phyloP scores from a whole-genome alignment of 495 filamentous ascomycete species.

The Diplogelasinospora grovesii region DNA sequence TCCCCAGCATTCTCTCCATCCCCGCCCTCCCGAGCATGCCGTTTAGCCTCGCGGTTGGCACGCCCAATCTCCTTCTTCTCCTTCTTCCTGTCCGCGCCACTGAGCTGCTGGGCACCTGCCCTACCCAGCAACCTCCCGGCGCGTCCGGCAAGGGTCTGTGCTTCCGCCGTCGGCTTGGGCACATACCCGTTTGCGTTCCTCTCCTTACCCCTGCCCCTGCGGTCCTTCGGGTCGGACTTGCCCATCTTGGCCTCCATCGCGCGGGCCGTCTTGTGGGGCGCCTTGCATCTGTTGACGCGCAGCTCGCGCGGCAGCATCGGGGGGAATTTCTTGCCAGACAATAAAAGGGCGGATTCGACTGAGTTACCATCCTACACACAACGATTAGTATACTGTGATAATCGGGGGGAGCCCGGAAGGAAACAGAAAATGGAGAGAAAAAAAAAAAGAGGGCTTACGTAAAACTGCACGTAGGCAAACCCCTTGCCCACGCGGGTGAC shows the following conservation, averaged over 20 bases:
- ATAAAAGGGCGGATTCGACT: conserved; percentile 80
- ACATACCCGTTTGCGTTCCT: conserved; percentile 44
- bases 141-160: conserved; percentile 69
- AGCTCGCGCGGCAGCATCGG: conserved; percentile 84
- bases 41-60: conserved; percentile 17
- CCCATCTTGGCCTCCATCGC: conserved; percentile 30
- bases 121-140: conserved; percentile 76
- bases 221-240: not conserved
- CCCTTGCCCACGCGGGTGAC: conserved; percentile 92
- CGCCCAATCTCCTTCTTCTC: conserved; percentile 12
- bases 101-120: conserved; percentile 65
- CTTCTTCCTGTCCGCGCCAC: conserved; percentile 26
- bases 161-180: conserved; percentile 58
- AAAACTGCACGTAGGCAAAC: conserved; percentile 96
- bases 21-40: conserved; percentile 11
- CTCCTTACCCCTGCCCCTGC: conserved; percentile 14
- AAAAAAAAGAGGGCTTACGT: no score
- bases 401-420: no score
- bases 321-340: conserved; percentile 85
- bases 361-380: conserved; percentile 60
- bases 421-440: no score
- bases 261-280: conserved; percentile 60
- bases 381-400: no score
- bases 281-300: conserved; percentile 78
- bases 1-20: conserved; percentile 4